These are phyloP conservation scores for Penicillium herquei DNA, from an alignment of 495 filamentous ascomycete genomes.

Conservation along the genomic window DNA sequence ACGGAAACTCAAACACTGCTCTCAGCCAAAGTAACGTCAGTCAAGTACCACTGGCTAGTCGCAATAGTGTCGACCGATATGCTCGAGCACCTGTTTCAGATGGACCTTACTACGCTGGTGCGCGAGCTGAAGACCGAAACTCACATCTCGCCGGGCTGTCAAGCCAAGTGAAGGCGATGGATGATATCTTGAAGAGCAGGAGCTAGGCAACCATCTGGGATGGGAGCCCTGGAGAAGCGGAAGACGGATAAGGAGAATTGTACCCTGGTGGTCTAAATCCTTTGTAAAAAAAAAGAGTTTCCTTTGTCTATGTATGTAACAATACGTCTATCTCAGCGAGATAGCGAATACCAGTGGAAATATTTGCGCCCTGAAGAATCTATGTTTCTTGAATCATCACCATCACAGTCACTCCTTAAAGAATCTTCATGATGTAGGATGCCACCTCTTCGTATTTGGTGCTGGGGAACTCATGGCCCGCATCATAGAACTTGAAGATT, in stretches of 20 bases:
- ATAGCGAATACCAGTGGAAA: neutral
- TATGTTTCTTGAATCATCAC: neutral
- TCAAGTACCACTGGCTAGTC: constrained; percentile 27
- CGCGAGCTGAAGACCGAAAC: constrained; percentile 34
- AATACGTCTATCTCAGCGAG: constrained; percentile 8
- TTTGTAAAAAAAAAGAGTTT: constrained; percentile 8
- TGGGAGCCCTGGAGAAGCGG: constrained; percentile 6
- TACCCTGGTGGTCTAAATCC: neutral
- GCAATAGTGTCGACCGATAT: constrained; percentile 32
- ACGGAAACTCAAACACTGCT: constrained; percentile 21
- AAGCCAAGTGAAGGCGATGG: constrained; percentile 34
- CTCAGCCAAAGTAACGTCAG: constrained; percentile 34
- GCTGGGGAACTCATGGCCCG: constrained; percentile 59
- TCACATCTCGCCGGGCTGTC: constrained; percentile 33
- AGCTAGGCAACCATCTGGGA: neutral
- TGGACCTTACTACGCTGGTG: constrained; percentile 38
- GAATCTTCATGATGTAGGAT: constrained; percentile 39
- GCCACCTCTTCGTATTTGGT: constrained; percentile 52
- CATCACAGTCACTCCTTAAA: constrained; percentile 17
- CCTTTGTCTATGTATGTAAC: constrained; percentile 32
- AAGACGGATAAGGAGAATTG: neutral
- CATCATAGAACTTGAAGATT: constrained; percentile 46
- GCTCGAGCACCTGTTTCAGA: constrained; percentile 33
- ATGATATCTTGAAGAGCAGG: constrained; percentile 31
- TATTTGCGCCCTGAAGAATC: neutral